These are phyloP conservation scores for Magnusiomyces clavatus DNA, from an alignment of 1,139 yeast genomes.

Conservation along the genomic window DNA sequence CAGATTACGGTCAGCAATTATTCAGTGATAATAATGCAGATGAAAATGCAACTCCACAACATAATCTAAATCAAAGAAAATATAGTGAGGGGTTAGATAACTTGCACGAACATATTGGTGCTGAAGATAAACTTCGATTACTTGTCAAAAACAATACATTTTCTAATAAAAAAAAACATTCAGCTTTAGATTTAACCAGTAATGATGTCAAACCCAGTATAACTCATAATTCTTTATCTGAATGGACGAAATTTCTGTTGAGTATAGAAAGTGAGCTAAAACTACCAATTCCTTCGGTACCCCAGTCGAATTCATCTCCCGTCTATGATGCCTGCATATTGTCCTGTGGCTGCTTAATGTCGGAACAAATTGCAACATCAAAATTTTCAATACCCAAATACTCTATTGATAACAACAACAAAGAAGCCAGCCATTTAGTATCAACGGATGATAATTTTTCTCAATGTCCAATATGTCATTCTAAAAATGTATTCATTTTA, in stretches of 20 bases:
- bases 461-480: conserved; percentile 8
- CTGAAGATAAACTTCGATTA: no score
- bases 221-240: conserved; percentile 13
- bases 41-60: no score
- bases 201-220: neutral
- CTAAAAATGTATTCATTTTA: conserved; percentile 10
- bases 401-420: neutral
- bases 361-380: conserved; percentile 34
- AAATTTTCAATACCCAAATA: neutral
- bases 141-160: no score
- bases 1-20: no score
- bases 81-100: no score
- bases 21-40: no score
- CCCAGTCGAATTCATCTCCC: neutral
- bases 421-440: neutral
- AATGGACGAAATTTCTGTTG: conserved; percentile 27
- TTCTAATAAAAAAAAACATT: no score
- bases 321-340: conserved; percentile 24
- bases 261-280: conserved; percentile 22
- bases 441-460: neutral
- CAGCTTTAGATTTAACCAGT: neutral
- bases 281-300: conserved; percentile 43
- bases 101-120: no score
- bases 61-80: no score
- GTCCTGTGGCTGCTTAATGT: conserved; percentile 65